A percentile compares a stretch with the other conserved stretches of the same genome.
Evolutionary conservation across 495 filamentous ascomycete genomes (phyloP).

Genomic region (Coniosporium apollinis): DNA sequence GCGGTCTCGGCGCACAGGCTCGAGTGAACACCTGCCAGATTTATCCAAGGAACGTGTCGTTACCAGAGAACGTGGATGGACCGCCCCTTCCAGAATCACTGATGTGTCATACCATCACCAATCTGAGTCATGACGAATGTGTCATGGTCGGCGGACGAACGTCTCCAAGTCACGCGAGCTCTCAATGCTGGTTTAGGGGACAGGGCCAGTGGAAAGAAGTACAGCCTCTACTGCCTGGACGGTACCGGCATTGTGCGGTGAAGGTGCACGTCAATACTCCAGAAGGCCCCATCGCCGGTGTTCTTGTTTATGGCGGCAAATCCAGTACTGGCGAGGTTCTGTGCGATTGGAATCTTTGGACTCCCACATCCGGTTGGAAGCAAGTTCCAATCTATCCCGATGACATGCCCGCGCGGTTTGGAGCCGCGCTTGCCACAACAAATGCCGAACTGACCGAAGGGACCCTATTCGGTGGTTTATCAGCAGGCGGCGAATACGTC

Average conservation of each 20-base stretch:
- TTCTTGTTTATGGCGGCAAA: slow-evolving; percentile 59
- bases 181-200: slow-evolving; percentile 56
- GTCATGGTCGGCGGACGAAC: slow-evolving; percentile 64
- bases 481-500: too few relatives aligned
- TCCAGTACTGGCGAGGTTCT: slow-evolving; percentile 36
- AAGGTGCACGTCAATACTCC: slow-evolving; percentile 22
- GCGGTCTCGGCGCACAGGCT: slow-evolving; percentile 26
- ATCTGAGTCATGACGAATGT: slow-evolving; percentile 30
- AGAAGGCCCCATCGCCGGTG: slow-evolving; percentile 16
- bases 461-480: too few relatives aligned
- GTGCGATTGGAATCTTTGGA: slow-evolving; percentile 49
- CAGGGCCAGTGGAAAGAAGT: slow-evolving; percentile 42
- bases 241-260: slow-evolving; percentile 59
- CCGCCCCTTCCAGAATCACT: slow-evolving; percentile 32
- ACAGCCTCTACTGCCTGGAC: slow-evolving; percentile 41
- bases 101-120: slow-evolving; percentile 65
- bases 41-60: too few relatives aligned
- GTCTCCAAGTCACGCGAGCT: slow-evolving; percentile 47
- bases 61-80: too few relatives aligned
- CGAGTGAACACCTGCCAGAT: slow-evolving; percentile 45
- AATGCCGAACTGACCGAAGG: too few relatives aligned
- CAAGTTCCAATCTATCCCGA: slow-evolving; percentile 24
- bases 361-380: slow-evolving; percentile 35
- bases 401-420: slow-evolving; percentile 39
- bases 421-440: too few relatives aligned